Percentiles rank a stretch among this genome's conserved stretches.
phyloP scores from a whole-genome alignment of 2,329 filamentous ascomycete genomes.

The Biscogniauxia marginata region DNA sequence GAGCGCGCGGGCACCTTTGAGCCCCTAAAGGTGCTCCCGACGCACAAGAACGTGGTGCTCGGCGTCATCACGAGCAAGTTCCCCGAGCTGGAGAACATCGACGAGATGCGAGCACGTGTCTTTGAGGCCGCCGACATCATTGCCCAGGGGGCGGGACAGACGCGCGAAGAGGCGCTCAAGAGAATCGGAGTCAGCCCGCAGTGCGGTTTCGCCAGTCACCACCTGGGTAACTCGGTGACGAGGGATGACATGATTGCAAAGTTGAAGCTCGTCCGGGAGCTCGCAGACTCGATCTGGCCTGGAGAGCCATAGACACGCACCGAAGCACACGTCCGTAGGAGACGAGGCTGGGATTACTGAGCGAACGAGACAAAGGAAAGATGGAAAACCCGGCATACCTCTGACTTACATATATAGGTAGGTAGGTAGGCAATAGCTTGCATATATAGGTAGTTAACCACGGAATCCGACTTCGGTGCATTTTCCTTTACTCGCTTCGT shows the following conservation, averaged over 20 bases:
- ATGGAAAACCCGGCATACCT: no score
- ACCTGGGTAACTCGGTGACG: slow-evolving; percentile 67
- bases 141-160: slow-evolving; percentile 64
- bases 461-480: no score
- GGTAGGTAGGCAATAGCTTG: no score
- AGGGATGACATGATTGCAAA: slow-evolving; percentile 73
- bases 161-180: slow-evolving; percentile 64
- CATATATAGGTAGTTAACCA: no score
- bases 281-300: slow-evolving; percentile 71
- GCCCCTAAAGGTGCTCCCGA: slow-evolving; percentile 60
- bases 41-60: slow-evolving; percentile 61
- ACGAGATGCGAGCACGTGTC: slow-evolving; percentile 58
- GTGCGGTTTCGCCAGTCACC: slow-evolving; percentile 73
- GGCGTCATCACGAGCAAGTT: slow-evolving; percentile 66
- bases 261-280: slow-evolving; percentile 65
- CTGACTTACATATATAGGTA: no score
- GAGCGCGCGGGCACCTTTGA: slow-evolving; percentile 64
- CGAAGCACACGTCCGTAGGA: no score
- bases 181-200: slow-evolving; percentile 70
- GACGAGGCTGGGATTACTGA: no score
- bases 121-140: slow-evolving; percentile 65
- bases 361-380: no score
- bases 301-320: slow-evolving; percentile 37
- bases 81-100: slow-evolving; percentile 59
- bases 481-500: no score